phyloP scores from a whole-genome alignment of 1,284 basidiomycete genomes.

The Leccinum griseonigrum region DNA sequence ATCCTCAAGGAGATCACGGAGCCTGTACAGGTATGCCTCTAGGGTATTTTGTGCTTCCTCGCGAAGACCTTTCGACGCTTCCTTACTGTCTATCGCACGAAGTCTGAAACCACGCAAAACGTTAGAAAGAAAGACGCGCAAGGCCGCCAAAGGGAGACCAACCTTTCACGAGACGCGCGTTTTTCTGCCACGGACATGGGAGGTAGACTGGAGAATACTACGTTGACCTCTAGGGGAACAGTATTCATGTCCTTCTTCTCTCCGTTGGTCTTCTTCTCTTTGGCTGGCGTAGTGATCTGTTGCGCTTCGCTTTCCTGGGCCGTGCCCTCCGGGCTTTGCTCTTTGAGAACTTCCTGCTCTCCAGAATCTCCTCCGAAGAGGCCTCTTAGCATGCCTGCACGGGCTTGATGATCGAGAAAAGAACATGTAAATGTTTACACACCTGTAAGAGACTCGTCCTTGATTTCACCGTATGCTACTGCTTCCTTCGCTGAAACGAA shows the following conservation, averaged over 20 bases:
- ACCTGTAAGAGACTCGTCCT: slow-evolving; percentile 75
- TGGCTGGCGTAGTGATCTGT: slow-evolving; percentile 23
- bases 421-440: slow-evolving; percentile 21
- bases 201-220: slow-evolving; percentile 60
- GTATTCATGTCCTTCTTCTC: slow-evolving; percentile 44
- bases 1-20: slow-evolving; percentile 80
- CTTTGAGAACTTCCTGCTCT: slow-evolving; percentile 27
- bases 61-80: slow-evolving; percentile 71
- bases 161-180: slow-evolving; percentile 62
- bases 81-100: slow-evolving; percentile 75
- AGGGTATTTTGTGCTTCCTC: slow-evolving; percentile 93
- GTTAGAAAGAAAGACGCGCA: neutral
- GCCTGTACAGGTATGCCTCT: slow-evolving; percentile 89
- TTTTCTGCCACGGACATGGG: slow-evolving; percentile 78
- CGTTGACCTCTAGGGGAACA: slow-evolving; percentile 62
- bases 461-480: slow-evolving; percentile 72
- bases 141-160: neutral
- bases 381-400: slow-evolving; percentile 76
- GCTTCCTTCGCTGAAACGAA: slow-evolving; percentile 78
- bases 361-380: slow-evolving; percentile 66
- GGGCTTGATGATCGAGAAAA: slow-evolving; percentile 13
- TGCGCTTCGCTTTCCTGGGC: slow-evolving; percentile 25
- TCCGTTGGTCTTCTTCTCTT: slow-evolving; percentile 39
- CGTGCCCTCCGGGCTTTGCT: slow-evolving; percentile 18
- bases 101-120: slow-evolving; percentile 50